Conservation (phyloP, 2,329 filamentous ascomycete genomes). For the Ceratocystiopsis brevicomis region DNA sequence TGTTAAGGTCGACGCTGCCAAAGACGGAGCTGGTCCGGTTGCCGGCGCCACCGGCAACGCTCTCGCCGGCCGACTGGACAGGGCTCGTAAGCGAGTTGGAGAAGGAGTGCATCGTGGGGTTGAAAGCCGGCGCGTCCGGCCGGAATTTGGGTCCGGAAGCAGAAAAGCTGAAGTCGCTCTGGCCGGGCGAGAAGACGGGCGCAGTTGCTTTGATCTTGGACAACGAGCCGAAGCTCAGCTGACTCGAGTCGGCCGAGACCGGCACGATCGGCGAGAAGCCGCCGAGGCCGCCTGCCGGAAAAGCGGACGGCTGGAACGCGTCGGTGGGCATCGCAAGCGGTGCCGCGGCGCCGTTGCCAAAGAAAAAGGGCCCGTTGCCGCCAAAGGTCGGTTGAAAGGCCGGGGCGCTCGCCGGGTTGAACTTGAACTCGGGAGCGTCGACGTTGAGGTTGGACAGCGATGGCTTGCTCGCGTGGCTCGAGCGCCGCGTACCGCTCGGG, state of each 20-base stretch:
- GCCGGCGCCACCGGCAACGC: conserved; percentile 11
- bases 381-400: conserved; percentile 27
- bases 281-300: conserved; percentile 18
- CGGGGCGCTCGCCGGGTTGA: conserved; percentile 36
- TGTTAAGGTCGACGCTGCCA: conserved; percentile 44
- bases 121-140: conserved; percentile 60
- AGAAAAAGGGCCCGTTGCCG: conserved; percentile 23
- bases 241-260: conserved; percentile 19
- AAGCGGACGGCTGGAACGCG: conserved; percentile 29
- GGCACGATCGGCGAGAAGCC: no score
- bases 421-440: conserved; percentile 74
- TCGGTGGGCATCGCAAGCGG: no score
- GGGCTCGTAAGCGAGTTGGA: conserved; percentile 29
- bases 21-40: conserved; percentile 40
- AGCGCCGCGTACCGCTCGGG: conserved; percentile 19
- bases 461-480: conserved; percentile 47
- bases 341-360: conserved; percentile 18
- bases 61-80: conserved; percentile 25
- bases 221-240: conserved; percentile 23
- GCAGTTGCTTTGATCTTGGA: conserved; percentile 50
- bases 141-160: conserved; percentile 49
- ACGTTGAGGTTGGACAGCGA: conserved; percentile 73
- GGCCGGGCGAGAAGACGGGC: conserved; percentile 50
- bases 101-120: conserved; percentile 31
- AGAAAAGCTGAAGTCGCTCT: conserved; percentile 50